Evolutionary conservation across 1,284 basidiomycete genomes (phyloP), one percentile per base, ranked within the genome.

Genomic region (Moesziomyces antarcticus): DNA sequence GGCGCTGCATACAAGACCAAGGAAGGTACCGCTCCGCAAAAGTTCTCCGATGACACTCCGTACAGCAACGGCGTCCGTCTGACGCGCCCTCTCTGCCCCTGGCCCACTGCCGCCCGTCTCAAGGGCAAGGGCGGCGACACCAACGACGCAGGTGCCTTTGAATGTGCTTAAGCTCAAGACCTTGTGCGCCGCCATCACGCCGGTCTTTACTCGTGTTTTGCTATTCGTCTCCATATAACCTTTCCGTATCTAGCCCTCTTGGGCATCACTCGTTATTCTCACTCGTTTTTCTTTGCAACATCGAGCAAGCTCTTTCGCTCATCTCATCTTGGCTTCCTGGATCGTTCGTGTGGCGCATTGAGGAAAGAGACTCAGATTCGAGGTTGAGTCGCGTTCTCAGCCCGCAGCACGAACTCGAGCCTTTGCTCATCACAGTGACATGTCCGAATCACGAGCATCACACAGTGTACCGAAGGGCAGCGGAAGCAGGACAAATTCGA

Each of bases 1-100:
- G 85, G 76, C 18, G 70, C 69, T 25, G 75, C 59, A 20, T 73
- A 80, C 53, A 73, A 70, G 51, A 58, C 49, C 37, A 40, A 44
- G 16, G 11, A n/a, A 3, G 63, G 41, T 11, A 49, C 41, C 22
- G 43, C 49, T 8, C 56, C 59, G 1, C 16, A 6, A 5, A 24
- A 9, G 8, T 5, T 16, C n/a, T 18, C 14, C 4, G 56, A 50
- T 24, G 46, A 50, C 40, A 63, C 57, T 5, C 27, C 49, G 3
- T 64, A 47, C 49, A 45, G 14, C 21, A 56, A 70, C 35, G 61
- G 67, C 7, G 41, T 64, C 30, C 49, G 35, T 5, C 47, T 56
- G 46, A 64, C 59, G 22, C 51, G 66, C 6, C 52, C 40, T 7
- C 53, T 67, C 14, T 67, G 64, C 50, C 64, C 64, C 35, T 67